Conservation (phyloP, 768 basidiomycete species). For the Lactifluus echinatus region DNA sequence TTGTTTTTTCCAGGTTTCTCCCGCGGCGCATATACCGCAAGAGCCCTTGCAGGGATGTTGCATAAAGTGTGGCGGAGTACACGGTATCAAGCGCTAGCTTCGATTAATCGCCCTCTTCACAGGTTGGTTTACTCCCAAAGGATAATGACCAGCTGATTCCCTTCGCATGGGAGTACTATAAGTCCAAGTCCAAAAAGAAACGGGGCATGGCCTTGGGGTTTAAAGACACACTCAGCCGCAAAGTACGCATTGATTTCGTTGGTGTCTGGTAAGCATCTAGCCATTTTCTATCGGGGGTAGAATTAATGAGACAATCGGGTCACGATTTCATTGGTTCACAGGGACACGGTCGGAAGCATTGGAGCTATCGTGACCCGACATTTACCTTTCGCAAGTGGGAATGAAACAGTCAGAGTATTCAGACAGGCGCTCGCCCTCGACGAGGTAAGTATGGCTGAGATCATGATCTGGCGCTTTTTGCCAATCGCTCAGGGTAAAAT, state of each 20-base stretch:
- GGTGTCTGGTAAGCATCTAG: conserved; percentile 80
- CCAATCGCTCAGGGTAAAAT: too few species aligned
- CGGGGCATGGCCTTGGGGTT: conserved; percentile 60
- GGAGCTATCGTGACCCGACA: conserved; percentile 49
- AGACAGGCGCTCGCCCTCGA: conserved; percentile 73
- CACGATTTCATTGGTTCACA: too few species aligned
- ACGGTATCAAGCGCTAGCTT: too few species aligned
- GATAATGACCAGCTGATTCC: conserved; percentile 62
- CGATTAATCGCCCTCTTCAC: too few species aligned
- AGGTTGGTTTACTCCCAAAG: conserved; percentile 49
- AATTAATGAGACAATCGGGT: too few species aligned
- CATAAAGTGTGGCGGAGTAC: conserved; percentile 41
- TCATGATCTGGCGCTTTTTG: too few species aligned
- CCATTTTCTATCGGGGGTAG: too few species aligned
- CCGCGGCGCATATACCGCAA: conserved; percentile 54
- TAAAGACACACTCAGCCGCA: conserved; percentile 59
- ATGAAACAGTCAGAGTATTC: conserved; percentile 57
- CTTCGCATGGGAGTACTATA: conserved; percentile 70
- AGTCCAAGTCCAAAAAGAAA: conserved; percentile 35
- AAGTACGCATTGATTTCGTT: conserved; percentile 71
- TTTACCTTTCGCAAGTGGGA: conserved; percentile 62
- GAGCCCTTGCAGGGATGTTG: conserved; percentile 70
- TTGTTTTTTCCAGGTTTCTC: conserved; percentile 54
- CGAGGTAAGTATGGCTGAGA: conserved; percentile 55
- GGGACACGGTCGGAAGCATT: conserved; percentile 78